phyloP scores from a whole-genome alignment of 495 filamentous ascomycete genomes.

The Penicillium desertorum region DNA sequence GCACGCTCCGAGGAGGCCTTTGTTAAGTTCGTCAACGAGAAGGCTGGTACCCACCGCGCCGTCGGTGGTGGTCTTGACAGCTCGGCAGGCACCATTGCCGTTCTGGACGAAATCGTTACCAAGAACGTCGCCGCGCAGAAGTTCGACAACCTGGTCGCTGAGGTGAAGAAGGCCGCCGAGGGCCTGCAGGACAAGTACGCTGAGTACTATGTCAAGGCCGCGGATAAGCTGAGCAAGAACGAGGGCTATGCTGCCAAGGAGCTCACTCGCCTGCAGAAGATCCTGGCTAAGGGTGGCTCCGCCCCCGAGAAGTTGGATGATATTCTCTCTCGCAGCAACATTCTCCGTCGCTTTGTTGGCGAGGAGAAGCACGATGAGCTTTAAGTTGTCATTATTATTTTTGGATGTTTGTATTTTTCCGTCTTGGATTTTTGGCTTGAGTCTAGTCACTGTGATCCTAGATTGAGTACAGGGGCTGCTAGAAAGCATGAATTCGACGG shows the following conservation, averaged over 20 bases:
- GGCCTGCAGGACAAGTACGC: conserved; percentile 76
- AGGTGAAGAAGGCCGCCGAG: conserved; percentile 68
- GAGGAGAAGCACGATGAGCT: conserved; percentile 60
- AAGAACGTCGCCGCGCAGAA: conserved; percentile 57
- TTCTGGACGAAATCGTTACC: conserved; percentile 69
- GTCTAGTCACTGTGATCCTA: not conserved
- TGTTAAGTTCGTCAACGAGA: conserved; percentile 79
- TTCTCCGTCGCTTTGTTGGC: conserved; percentile 73
- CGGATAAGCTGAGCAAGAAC: conserved; percentile 77
- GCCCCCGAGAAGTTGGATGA: conserved; percentile 88
- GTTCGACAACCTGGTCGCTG: conserved; percentile 57
- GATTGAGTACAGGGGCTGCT: not conserved
- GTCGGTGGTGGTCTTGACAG: conserved; percentile 78
- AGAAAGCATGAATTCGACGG: not conserved
- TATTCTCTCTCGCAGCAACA: conserved; percentile 80
- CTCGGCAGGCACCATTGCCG: conserved; percentile 77
- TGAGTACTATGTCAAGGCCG: conserved; percentile 90
- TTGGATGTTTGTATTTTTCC: conserved; percentile 7
- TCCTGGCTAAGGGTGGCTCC: conserved; percentile 82
- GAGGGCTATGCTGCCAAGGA: conserved; percentile 83
- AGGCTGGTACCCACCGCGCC: conserved; percentile 83
- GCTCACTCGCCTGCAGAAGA: conserved; percentile 70
- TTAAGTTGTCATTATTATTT: conserved; percentile 40
- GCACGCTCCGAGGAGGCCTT: conserved; percentile 77
- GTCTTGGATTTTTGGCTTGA: conserved; percentile 6